Evolutionary conservation across 2,329 filamentous ascomycete species (phyloP).

Genomic region (Metarhizium brunneum): DNA sequence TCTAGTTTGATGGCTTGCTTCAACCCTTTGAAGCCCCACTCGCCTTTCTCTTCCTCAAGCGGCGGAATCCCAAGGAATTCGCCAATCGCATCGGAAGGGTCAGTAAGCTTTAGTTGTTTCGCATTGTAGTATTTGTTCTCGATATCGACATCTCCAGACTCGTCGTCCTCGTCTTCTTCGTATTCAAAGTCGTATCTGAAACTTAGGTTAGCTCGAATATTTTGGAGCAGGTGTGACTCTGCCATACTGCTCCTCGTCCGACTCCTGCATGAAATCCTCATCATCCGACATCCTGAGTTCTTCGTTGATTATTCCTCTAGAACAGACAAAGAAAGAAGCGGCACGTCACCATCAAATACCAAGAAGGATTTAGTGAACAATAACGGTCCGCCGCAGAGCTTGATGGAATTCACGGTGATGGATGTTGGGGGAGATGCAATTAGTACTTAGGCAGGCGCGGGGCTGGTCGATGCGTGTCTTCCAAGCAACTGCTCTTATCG

Average conservation of each 20-base stretch:
- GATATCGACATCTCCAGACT: constrained; percentile 83
- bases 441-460: not conserved
- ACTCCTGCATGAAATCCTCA: constrained; percentile 40
- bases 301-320: not conserved
- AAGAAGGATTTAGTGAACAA: constrained; percentile 7
- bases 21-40: constrained; percentile 97
- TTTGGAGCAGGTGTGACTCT: not conserved
- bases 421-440: not conserved
- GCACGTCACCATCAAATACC: not conserved
- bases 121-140: constrained; percentile 99
- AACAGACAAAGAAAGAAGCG: not conserved
- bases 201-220: constrained; percentile 5
- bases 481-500: not conserved
- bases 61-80: constrained; percentile 86
- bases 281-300: constrained; percentile 38
- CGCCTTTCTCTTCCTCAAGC: constrained; percentile 83
- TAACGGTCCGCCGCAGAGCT: not conserved
- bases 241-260: constrained; percentile 34
- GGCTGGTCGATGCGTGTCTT: not conserved
- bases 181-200: constrained; percentile 88
- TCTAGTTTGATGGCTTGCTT: constrained; percentile 98
- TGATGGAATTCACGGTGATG: not conserved
- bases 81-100: constrained; percentile 78
- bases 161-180: constrained; percentile 83
- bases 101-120: constrained; percentile 85